Conservation (phyloP, 371 early-diverging fungal genomes). For the Capniomyces stellatus region DNA sequence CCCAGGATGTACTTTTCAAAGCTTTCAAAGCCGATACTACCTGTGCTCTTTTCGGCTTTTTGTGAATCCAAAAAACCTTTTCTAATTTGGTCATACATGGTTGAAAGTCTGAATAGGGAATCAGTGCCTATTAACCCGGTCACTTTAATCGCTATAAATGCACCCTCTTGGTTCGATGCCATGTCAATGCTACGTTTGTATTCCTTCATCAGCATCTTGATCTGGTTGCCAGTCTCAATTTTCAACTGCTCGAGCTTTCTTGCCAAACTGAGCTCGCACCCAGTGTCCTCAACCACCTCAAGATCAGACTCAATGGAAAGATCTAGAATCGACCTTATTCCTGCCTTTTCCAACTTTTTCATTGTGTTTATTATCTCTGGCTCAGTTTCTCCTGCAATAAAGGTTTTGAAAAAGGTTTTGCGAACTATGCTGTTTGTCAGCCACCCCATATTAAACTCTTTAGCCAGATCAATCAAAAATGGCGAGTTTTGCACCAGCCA, state of each 20-base stretch:
- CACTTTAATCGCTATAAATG: slow-evolving; percentile 74
- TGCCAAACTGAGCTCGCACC: not conserved
- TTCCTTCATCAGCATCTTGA: slow-evolving; percentile 39
- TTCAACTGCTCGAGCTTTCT: slow-evolving; percentile 14
- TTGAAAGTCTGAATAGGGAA: slow-evolving; percentile 52
- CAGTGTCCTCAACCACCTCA: slow-evolving; percentile 17
- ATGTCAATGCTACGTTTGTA: slow-evolving; percentile 39
- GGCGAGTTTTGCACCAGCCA: slow-evolving; percentile 51
- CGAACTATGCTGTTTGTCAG: slow-evolving; percentile 47
- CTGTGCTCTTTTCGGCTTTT: slow-evolving; percentile 26
- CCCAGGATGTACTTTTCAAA: slow-evolving; percentile 10
- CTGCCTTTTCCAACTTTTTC: slow-evolving; percentile 37
- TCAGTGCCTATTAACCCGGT: slow-evolving; percentile 68
- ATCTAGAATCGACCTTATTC: slow-evolving; percentile 78
- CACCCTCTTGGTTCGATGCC: slow-evolving; percentile 37
- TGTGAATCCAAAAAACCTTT: slow-evolving; percentile 3
- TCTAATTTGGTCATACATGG: not conserved
- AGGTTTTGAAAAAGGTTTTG: slow-evolving; percentile 74
- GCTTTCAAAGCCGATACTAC: slow-evolving; percentile 18
- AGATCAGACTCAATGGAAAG: slow-evolving; percentile 79
- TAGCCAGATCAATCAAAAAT: slow-evolving; percentile 34
- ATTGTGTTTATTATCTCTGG: slow-evolving; percentile 72
- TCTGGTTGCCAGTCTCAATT: slow-evolving; percentile 34
- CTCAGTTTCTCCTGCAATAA: slow-evolving; percentile 85
- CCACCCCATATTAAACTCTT: slow-evolving; percentile 35